These are phyloP conservation scores for Simmondsia chinensis DNA, from an alignment of 148 eudicot species.

Conservation along the genomic window DNA sequence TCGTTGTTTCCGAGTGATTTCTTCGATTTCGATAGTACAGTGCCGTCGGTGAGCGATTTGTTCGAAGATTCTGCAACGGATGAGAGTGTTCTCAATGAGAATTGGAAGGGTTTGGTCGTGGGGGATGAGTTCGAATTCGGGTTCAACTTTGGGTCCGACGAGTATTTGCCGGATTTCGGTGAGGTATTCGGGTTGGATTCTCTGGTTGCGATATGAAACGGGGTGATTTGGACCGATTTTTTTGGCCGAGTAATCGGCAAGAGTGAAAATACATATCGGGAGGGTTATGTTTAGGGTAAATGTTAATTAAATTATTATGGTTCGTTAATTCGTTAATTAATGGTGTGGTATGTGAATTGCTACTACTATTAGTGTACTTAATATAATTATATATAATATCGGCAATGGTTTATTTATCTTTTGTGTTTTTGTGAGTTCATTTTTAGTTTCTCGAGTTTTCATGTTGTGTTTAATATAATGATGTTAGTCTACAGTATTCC, in stretches of 20 bases:
- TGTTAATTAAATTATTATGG: too few relatives aligned
- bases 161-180: slow-evolving; percentile 48
- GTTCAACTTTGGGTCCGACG: slow-evolving; percentile 28
- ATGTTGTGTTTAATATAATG: too few relatives aligned
- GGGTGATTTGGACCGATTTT: neutral
- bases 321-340: too few relatives aligned
- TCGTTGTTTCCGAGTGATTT: slow-evolving; percentile 28
- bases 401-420: too few relatives aligned
- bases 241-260: slow-evolving; percentile 1
- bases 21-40: slow-evolving; percentile 22
- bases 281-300: too few relatives aligned
- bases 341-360: too few relatives aligned
- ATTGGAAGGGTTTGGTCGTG: slow-evolving; percentile 7
- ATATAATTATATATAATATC: too few relatives aligned
- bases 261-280: too few relatives aligned
- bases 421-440: too few relatives aligned
- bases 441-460: too few relatives aligned
- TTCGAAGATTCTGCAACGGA: slow-evolving; percentile 19
- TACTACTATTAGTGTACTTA: too few relatives aligned
- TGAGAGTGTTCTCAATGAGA: slow-evolving; percentile 16
- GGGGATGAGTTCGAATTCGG: slow-evolving; percentile 31
- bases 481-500: too few relatives aligned
- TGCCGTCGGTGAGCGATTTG: slow-evolving; percentile 22
- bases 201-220: slow-evolving; percentile 25
- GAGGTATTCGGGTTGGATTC: slow-evolving; percentile 78